A percentile compares a stretch with the other conserved stretches of the same genome.
Evolutionary conservation across 306 rosid species (phyloP).

Genomic region (Arachis hypogaea): DNA sequence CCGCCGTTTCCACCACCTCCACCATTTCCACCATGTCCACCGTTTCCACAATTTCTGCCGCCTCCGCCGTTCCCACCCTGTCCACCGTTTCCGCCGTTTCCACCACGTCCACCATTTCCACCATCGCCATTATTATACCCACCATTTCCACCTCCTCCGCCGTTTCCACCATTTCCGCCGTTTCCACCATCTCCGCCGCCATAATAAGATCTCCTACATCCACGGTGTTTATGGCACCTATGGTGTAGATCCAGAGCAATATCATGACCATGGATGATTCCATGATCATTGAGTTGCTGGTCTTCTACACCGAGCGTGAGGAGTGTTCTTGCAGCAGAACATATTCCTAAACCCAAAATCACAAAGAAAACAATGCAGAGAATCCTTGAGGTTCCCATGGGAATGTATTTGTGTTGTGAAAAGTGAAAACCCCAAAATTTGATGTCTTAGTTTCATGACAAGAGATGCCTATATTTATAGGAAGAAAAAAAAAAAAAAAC

Average conservation of each 20-base stretch:
- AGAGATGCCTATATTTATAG: slow-evolving; percentile 41
- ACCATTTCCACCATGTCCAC: slow-evolving; percentile 25
- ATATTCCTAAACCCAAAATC: slow-evolving; percentile 48
- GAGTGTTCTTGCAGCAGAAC: slow-evolving; percentile 50
- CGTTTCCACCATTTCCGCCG: slow-evolving; percentile 19
- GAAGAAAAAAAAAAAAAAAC: not conserved
- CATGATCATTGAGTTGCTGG: slow-evolving; percentile 3
- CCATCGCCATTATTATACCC: not conserved
- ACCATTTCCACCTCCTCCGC: no score
- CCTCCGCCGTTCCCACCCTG: no score
- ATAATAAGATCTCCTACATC: not conserved
- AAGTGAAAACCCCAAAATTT: slow-evolving; percentile 13
- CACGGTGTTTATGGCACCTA: no score
- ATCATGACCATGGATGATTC: not conserved
- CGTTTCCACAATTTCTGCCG: no score
- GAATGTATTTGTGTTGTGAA: not conserved
- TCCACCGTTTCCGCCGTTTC: slow-evolving; percentile 6
- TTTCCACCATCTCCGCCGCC: slow-evolving; percentile 20
- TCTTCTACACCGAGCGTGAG: slow-evolving; percentile 17
- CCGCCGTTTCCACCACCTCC: slow-evolving; percentile 42
- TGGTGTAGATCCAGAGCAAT: not conserved
- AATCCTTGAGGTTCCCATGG: slow-evolving; percentile 47
- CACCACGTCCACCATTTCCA: slow-evolving; percentile 1
- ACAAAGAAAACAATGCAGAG: slow-evolving; percentile 35
- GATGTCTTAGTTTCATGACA: slow-evolving; percentile 16